These are phyloP conservation scores for Fusarium sp. DNA, from an alignment of 2,329 filamentous ascomycete genomes.

Conservation along the genomic window DNA sequence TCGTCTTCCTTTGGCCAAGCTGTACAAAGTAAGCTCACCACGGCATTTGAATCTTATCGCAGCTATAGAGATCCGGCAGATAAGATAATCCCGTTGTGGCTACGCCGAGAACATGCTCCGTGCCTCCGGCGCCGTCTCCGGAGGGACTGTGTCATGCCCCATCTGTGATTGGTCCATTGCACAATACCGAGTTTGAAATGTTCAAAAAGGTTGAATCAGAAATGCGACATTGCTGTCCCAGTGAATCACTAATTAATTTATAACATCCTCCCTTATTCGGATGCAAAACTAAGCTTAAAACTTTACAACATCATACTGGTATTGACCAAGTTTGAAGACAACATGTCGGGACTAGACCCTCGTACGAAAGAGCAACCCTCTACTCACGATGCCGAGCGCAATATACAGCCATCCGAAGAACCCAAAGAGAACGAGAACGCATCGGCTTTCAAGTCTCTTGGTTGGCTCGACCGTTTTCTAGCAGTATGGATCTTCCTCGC, in stretches of 20 bases:
- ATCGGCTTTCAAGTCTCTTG: conserved; percentile 65
- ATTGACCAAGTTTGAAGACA: background rate
- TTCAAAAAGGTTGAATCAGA: background rate
- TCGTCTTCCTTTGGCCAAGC: background rate
- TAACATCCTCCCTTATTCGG: fast-evolving
- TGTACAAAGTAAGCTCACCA: background rate
- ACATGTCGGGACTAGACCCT: background rate
- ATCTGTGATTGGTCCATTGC: conserved; percentile 26
- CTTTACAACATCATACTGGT: background rate
- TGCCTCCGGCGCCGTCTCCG: background rate
- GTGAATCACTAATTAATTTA: background rate
- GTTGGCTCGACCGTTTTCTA: conserved; percentile 71
- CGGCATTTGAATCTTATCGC: background rate
- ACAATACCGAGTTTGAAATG: background rate
- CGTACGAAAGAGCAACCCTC: background rate
- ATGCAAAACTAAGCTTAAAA: too few species aligned
- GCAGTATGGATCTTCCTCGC: conserved; percentile 81
- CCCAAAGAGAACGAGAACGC: background rate
- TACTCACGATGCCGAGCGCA: conserved; percentile 18
- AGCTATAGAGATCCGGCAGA: background rate
- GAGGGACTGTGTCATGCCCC: conserved; percentile 39
- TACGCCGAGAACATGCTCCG: background rate
- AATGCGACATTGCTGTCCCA: background rate
- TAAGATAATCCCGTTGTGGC: background rate
- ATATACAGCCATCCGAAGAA: background rate